Evolutionary conservation across 2,329 filamentous ascomycete genomes (phyloP).

Genomic region (Aspergillus versicolor): DNA sequence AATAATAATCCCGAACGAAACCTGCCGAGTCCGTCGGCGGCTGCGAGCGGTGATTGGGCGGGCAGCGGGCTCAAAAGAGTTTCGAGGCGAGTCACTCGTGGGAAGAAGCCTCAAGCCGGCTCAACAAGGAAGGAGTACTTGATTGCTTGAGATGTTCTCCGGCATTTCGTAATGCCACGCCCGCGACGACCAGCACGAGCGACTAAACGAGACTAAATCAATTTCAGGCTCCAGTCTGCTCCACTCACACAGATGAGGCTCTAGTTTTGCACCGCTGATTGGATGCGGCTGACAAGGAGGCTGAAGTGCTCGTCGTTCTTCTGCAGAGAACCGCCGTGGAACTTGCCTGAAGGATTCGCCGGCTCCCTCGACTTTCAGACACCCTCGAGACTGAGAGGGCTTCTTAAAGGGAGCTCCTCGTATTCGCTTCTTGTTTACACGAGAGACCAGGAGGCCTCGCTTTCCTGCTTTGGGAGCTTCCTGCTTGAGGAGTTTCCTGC

Average conservation of each 20-base stretch:
- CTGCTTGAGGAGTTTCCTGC: not conserved
- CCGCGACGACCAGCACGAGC: constrained; percentile 18
- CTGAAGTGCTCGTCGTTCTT: constrained; percentile 19
- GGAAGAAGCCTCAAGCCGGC: not conserved
- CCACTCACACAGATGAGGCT: constrained; percentile 19
- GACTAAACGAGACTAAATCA: not conserved
- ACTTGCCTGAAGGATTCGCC: constrained; percentile 10
- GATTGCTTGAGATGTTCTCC: not conserved
- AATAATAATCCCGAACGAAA: not conserved
- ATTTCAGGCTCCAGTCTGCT: not conserved
- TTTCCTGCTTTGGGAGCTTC: not conserved
- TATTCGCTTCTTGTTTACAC: not conserved
- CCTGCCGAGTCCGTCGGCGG: too few species aligned
- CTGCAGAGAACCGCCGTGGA: constrained; percentile 24
- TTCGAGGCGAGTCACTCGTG: not conserved
- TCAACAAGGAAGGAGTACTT: constrained; percentile 7
- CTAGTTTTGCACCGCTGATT: constrained; percentile 16
- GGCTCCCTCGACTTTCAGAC: not conserved
- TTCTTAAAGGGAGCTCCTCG: not conserved
- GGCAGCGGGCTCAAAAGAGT: constrained; percentile 1
- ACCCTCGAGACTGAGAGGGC: not conserved
- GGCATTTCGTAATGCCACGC: constrained; percentile 14
- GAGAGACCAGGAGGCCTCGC: not conserved
- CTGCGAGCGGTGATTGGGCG: not conserved
- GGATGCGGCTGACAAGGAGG: constrained; percentile 19